phyloP scores from a whole-genome alignment of 1,284 basidiomycete genomes.

The Sutorius eximius region DNA sequence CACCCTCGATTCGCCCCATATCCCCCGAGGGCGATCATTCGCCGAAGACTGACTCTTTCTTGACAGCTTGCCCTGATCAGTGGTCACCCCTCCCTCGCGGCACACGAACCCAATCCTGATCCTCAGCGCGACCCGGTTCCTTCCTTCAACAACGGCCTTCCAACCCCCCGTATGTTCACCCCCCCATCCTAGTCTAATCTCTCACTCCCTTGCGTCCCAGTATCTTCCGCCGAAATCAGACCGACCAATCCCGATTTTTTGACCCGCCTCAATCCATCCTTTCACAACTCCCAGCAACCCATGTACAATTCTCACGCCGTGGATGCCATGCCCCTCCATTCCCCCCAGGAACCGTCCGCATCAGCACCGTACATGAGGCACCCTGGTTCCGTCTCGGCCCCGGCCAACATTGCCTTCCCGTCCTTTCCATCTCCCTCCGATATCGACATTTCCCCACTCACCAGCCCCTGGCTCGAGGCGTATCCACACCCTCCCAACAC shows the following conservation, averaged over 20 bases:
- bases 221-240: slow-evolving; percentile 65
- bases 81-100: slow-evolving; percentile 42
- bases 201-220: slow-evolving; percentile 35
- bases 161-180: slow-evolving; percentile 62
- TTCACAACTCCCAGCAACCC: slow-evolving; percentile 34
- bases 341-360: slow-evolving; percentile 30
- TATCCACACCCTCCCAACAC: slow-evolving; percentile 38
- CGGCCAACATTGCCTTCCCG: slow-evolving; percentile 62
- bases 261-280: slow-evolving; percentile 58
- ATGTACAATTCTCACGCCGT: slow-evolving; percentile 23
- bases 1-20: background rate
- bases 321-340: slow-evolving; percentile 24
- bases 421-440: slow-evolving; percentile 47
- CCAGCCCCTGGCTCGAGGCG: slow-evolving; percentile 74
- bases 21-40: slow-evolving; percentile 7
- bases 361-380: slow-evolving; percentile 34
- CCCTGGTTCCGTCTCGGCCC: slow-evolving; percentile 54
- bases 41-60: slow-evolving; percentile 11
- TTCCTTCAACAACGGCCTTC: slow-evolving; percentile 59
- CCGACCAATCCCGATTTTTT: slow-evolving; percentile 61
- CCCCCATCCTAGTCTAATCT: slow-evolving; percentile 4
- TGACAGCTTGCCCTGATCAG: slow-evolving; percentile 72
- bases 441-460: slow-evolving; percentile 70
- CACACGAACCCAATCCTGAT: slow-evolving; percentile 39
- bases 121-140: slow-evolving; percentile 38